Evolutionary conservation across 495 filamentous ascomycete species (phyloP).

Genomic region (Neurospora sublineolata): DNA sequence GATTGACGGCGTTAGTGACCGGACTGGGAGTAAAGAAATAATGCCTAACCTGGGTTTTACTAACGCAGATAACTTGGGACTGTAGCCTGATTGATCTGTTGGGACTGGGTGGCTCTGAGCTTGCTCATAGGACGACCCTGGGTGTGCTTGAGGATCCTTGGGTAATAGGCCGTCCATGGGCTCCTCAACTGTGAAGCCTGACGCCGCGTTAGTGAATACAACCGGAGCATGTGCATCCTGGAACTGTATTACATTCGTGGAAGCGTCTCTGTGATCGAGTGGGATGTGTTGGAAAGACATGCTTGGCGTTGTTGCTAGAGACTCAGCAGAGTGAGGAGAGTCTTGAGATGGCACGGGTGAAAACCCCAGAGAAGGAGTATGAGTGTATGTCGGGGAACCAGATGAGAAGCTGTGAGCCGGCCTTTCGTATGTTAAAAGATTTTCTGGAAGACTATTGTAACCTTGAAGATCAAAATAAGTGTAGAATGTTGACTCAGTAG

Average conservation of each 20-base stretch:
- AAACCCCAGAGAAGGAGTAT: rapidly evolving
- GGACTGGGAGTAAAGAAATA: not conserved
- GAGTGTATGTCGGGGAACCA: not conserved
- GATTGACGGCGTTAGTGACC: not conserved
- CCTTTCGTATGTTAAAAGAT: not conserved
- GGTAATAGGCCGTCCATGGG: not conserved
- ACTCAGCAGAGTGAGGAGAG: not conserved
- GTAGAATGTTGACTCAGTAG: not conserved
- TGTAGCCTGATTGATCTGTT: not conserved
- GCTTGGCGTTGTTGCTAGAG: not conserved
- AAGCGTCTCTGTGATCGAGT: not conserved
- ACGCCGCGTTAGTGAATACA: not conserved
- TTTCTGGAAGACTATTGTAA: not conserved
- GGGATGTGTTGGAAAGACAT: not conserved
- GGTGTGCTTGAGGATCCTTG: not conserved
- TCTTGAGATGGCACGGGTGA: not conserved
- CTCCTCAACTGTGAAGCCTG: not conserved
- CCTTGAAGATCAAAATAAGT: not conserved
- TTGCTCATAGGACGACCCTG: not conserved
- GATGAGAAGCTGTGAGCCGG: not conserved
- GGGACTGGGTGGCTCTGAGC: not conserved
- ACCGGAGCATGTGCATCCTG: not conserved
- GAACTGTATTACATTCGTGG: not conserved
- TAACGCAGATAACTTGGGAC: not conserved
- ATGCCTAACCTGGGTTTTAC: not conserved